Evolutionary conservation across 371 early-diverging fungal genomes (phyloP), one percentile per base, ranked within the genome.

Genomic region (Rhizomucor pusillus): DNA sequence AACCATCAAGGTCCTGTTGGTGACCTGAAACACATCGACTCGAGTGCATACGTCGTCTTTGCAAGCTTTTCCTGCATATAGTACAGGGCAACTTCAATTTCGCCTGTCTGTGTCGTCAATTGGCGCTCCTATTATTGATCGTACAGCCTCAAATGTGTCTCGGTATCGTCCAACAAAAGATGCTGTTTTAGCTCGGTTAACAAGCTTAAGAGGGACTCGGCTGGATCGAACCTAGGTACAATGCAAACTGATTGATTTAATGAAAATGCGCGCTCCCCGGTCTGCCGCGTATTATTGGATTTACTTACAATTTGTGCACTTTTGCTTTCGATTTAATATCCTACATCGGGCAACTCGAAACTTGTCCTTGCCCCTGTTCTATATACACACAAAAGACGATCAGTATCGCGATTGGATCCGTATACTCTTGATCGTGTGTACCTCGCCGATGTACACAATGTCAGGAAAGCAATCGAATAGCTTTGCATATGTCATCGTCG

Each of bases 271-370:
- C 9, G n/a, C 7, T 23, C 4, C 40, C 46, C n/a, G 50, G 14
- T 23, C 20, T 10, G n/a, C 37, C 18, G 18, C 24, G 3, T 18
- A 16, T 35, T n/a, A 35, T 40, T 10, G 37, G 14, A 39, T 20
- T 11, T 9, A 5, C 72, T 67, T 68, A 89, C 88, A 53, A 89
- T 85, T 57, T 89, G 86, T 16, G 87, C 81, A n/a, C 85, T 75
- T 20, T 85, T 77, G 18, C 84, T 84, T 50, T 85, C 82, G 48
- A 87, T 81, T 43, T 84, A 81, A 59, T 86, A 87, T 10, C 82
- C 82, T 70, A 88, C 90, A 56, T 89, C 86, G 18, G 86, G n/a
- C 82, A 0, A 88, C 75, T 56, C 83, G 81, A 60, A 82, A 85
- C 56, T 81, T 82, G 60, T 87, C 87, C 63, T 89, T 89, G 18